These are phyloP conservation scores for Candida cerambycidarum DNA, from an alignment of 805 yeast genomes.

Conservation along the genomic window DNA sequence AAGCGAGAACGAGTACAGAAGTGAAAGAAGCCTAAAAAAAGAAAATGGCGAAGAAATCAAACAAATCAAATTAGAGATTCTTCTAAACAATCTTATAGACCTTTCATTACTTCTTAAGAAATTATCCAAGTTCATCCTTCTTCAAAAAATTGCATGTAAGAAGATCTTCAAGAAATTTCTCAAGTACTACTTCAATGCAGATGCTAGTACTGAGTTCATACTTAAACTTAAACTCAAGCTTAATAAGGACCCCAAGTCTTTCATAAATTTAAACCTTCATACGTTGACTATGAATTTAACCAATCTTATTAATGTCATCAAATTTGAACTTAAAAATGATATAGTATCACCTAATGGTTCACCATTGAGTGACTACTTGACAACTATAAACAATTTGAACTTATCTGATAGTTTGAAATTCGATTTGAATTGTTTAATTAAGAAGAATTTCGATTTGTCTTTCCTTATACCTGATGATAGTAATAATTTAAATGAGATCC, in stretches of 20 bases:
- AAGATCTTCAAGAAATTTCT: slow-evolving; percentile 71
- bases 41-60: slow-evolving; percentile 9
- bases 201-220: slow-evolving; percentile 23
- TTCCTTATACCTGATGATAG: slow-evolving; percentile 35
- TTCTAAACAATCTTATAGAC: slow-evolving; percentile 38
- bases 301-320: slow-evolving; percentile 19
- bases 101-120: slow-evolving; percentile 53
- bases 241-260: slow-evolving; percentile 50
- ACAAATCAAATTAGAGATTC: slow-evolving; percentile 16
- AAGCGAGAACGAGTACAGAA: too few species aligned
- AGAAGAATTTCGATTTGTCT: slow-evolving; percentile 37
- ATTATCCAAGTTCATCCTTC: slow-evolving; percentile 64
- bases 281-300: slow-evolving; percentile 62
- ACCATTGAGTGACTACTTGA: slow-evolving; percentile 5
- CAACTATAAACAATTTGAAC: slow-evolving; percentile 3
- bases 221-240: slow-evolving; percentile 31
- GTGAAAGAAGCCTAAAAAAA: background rate
- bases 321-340: slow-evolving; percentile 17
- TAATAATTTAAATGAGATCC: slow-evolving; percentile 31
- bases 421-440: slow-evolving; percentile 31
- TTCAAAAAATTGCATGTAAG: slow-evolving; percentile 72
- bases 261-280: slow-evolving; percentile 59
- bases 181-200: slow-evolving; percentile 40
- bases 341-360: background rate
- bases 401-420: slow-evolving; percentile 20